Evolutionary conservation across 208 protist genomes (phyloP).

Genomic region (Leptomonas seymouri): DNA sequence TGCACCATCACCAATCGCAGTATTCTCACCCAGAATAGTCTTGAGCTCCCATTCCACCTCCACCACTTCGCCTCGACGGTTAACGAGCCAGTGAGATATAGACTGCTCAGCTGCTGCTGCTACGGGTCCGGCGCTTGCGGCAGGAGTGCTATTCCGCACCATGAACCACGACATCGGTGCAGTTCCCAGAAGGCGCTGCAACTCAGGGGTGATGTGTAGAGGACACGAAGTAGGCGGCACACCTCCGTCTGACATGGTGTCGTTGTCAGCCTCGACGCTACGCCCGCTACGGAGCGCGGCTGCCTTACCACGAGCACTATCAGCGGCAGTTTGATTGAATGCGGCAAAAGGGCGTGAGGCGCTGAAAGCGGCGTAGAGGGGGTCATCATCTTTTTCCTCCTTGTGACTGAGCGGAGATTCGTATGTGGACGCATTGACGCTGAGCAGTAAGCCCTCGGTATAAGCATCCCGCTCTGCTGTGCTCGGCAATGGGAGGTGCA

Average conservation of each 20-base stretch:
- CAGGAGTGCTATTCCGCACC: background rate
- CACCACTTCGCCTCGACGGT: conserved; percentile 5
- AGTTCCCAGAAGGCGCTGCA: conserved; percentile 5
- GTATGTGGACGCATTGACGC: background rate
- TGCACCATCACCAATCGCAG: background rate
- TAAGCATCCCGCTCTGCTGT: background rate
- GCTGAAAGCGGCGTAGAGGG: background rate
- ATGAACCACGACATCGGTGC: conserved; percentile 7
- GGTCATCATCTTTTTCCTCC: background rate
- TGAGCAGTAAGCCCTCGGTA: background rate
- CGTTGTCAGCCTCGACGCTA: background rate
- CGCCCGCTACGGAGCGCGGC: background rate
- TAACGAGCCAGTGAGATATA: conserved; percentile 5
- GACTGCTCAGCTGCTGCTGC: too few relatives aligned
- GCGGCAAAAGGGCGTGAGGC: background rate
- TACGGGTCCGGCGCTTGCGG: background rate
- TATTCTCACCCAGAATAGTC: too few relatives aligned
- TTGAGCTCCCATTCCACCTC: conserved; percentile 7
- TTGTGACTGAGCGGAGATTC: background rate
- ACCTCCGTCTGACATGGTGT: background rate
- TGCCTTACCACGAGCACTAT: too few relatives aligned
- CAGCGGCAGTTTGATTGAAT: too few relatives aligned
- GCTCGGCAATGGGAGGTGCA: background rate
- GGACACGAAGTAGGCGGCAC: background rate
- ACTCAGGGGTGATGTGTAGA: background rate